Evolutionary conservation across 345 rosid genomes (phyloP), one percentile per base, ranked within the genome.

Genomic region (Gossypium sturtianum): DNA sequence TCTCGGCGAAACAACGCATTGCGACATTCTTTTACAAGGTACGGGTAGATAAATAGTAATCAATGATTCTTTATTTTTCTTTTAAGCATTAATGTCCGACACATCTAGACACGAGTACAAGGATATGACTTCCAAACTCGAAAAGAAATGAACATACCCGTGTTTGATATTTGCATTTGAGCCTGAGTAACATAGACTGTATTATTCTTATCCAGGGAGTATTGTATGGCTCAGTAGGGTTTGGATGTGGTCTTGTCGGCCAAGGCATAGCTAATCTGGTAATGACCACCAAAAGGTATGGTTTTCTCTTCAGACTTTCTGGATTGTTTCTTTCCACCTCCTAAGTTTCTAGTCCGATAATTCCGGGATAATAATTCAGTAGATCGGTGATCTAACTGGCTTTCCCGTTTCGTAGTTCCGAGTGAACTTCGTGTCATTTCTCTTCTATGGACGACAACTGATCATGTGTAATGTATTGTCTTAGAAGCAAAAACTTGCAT

Each of bases 191-290:
- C 47, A 15, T 66, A 64, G 22, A 34, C 41, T 34, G 41, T 34
- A 4, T 34, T 1, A 34, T 34, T 34, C 41, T 52, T 3, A 9
- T 57, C 59, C 83, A 94, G 98, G 97, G 98, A 9, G 78, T 91
- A 69, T 78, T 92, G 53, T 91, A 94, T 83, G 97, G 93, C 47
- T 86, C 97, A 0, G 98, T 90, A 67, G 98, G 98, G 59, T 90
- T 94, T 52, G 73, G 81, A 25, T 92, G 98, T 13, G 98, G 98
- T 77, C 86, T 94, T 23, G 74, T 92, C 3, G 98, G 97, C 73
- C 97, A 92, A 82, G 98, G 98, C 78, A 90, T 92, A 66, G 98
- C 97, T 44, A 94, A 94, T 84, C 68, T 87, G 73, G 85, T 92
- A 59, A 92, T 94, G 98, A 94, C 84, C 10, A 92, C 97, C 54